phyloP scores from a whole-genome alignment of 2,329 filamentous ascomycete genomes.

The Biscogniauxia mediterranea region DNA sequence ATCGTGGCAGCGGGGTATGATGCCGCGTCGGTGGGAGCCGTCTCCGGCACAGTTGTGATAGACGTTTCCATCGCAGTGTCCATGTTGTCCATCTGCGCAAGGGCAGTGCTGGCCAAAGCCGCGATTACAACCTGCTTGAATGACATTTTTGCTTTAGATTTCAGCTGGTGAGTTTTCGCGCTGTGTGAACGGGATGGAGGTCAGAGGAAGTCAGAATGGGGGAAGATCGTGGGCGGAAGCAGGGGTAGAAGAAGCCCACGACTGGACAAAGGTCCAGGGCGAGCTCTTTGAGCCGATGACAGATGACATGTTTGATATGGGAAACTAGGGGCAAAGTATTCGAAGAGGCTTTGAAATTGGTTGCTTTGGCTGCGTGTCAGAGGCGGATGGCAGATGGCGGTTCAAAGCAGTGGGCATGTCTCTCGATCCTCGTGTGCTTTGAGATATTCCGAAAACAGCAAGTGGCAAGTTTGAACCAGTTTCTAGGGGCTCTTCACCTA shows the following conservation, averaged over 20 bases:
- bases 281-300: slow-evolving; percentile 17
- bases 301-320: slow-evolving; percentile 20
- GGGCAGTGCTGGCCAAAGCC: slow-evolving; percentile 20
- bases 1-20: slow-evolving; percentile 7
- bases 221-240: slow-evolving; percentile 1
- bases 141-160: slow-evolving; percentile 21
- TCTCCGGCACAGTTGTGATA: background rate
- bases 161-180: slow-evolving; percentile 1
- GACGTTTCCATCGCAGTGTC: slow-evolving; percentile 8
- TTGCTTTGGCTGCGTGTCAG: background rate
- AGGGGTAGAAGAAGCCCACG: slow-evolving; percentile 13
- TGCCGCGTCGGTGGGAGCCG: slow-evolving; percentile 1
- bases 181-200: background rate
- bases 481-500: background rate
- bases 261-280: slow-evolving; percentile 21
- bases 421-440: slow-evolving; percentile 10
- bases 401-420: slow-evolving; percentile 20
- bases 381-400: slow-evolving; percentile 1
- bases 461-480: background rate
- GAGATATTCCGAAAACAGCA: slow-evolving; percentile 17
- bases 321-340: background rate
- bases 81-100: slow-evolving; percentile 23
- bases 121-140: slow-evolving; percentile 22
- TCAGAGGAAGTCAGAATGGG: background rate
- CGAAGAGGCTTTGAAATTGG: slow-evolving; percentile 8